These are phyloP conservation scores for Sphaerobolus stellatus DNA, from an alignment of 1,284 basidiomycete species.

Conservation along the genomic window DNA sequence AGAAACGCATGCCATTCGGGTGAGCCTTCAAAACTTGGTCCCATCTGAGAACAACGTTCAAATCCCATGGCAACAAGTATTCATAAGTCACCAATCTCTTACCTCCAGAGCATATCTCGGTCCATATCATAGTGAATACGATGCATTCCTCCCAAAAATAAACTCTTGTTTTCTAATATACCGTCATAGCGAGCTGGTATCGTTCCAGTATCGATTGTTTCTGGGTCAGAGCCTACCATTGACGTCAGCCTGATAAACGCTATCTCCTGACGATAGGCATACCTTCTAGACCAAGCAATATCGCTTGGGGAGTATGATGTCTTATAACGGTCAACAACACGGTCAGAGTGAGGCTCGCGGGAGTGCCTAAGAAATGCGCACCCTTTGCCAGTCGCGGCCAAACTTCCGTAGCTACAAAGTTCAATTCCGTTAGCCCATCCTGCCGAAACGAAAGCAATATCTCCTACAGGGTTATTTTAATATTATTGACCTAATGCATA, in stretches of 20 bases:
- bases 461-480: slow-evolving; percentile 84
- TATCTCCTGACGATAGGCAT: slow-evolving; percentile 13
- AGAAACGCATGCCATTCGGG: slow-evolving; percentile 92
- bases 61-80: too few species aligned
- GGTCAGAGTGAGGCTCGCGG: slow-evolving; percentile 5
- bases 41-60: slow-evolving; percentile 26
- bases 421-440: neutral
- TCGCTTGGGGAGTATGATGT: slow-evolving; percentile 92
- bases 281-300: slow-evolving; percentile 89
- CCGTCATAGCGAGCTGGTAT: slow-evolving; percentile 71
- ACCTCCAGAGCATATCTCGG: slow-evolving; percentile 89
- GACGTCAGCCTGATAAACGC: neutral
- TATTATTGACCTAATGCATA: slow-evolving; percentile 63
- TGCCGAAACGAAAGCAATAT: slow-evolving; percentile 4
- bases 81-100: slow-evolving; percentile 61
- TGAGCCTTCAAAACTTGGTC: slow-evolving; percentile 26
- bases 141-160: slow-evolving; percentile 73
- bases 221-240: slow-evolving; percentile 65
- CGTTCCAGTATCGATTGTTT: slow-evolving; percentile 83
- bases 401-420: slow-evolving; percentile 13
- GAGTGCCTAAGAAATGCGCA: slow-evolving; percentile 31
- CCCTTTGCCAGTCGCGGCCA: slow-evolving; percentile 72
- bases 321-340: slow-evolving; percentile 38
- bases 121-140: slow-evolving; percentile 83
- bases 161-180: slow-evolving; percentile 64